Evolutionary conservation across 495 filamentous ascomycete species (phyloP).

Genomic region (Xylaria acuta): DNA sequence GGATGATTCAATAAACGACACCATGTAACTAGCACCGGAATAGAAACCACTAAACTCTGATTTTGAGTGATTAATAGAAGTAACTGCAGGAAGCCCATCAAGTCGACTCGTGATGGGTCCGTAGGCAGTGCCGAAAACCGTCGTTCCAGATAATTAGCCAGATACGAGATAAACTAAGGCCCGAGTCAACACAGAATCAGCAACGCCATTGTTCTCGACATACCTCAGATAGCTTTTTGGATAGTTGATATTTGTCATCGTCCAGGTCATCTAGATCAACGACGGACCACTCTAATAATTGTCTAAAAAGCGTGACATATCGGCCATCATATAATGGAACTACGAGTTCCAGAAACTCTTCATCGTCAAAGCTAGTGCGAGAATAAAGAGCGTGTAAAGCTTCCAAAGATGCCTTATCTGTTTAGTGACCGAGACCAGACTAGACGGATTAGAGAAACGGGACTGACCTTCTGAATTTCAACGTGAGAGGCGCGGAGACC

Average conservation of each 20-base stretch:
- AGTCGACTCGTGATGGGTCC: conserved; percentile 61
- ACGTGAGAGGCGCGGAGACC: conserved; percentile 76
- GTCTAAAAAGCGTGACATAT: conserved; percentile 72
- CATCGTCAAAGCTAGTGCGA: conserved; percentile 72
- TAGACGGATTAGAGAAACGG: background rate
- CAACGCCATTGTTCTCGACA: conserved; percentile 24
- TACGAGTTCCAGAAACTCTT: conserved; percentile 80
- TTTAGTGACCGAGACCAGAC: background rate
- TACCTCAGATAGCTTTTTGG: conserved; percentile 94
- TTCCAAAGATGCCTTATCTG: conserved; percentile 75
- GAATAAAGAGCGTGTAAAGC: conserved; percentile 82
- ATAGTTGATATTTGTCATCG: conserved; percentile 88
- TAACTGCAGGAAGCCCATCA: conserved; percentile 79
- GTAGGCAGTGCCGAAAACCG: conserved; percentile 65
- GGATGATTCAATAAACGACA: conserved; percentile 75
- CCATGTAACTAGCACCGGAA: conserved; percentile 90
- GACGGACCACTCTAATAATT: conserved; percentile 81
- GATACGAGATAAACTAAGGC: conserved; percentile 76
- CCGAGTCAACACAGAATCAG: conserved; percentile 31
- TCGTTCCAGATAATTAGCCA: conserved; percentile 83
- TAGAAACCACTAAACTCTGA: conserved; percentile 88
- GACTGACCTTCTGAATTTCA: conserved; percentile 72
- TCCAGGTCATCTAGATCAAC: conserved; percentile 81
- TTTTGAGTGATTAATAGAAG: conserved; percentile 80
- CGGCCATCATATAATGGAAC: conserved; percentile 76